Conservation (phyloP, 1,284 basidiomycete genomes). For the Sporisorium exsertum region DNA sequence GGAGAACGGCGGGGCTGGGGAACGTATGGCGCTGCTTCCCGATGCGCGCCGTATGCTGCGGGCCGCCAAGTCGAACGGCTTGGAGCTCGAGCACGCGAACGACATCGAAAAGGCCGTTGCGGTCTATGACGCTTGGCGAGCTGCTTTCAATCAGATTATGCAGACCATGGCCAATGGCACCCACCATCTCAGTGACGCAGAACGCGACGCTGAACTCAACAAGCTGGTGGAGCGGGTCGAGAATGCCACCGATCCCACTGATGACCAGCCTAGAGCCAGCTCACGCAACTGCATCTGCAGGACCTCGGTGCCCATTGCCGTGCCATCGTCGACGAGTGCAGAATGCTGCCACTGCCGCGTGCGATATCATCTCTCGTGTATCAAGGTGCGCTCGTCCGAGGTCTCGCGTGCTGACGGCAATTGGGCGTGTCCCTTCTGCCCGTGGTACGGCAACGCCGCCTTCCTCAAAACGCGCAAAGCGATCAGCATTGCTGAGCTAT, state of each 20-base stretch:
- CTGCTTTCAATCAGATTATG: constrained; percentile 38
- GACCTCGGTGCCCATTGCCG: constrained; percentile 23
- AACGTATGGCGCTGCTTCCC: constrained; percentile 43
- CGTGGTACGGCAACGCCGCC: constrained; percentile 21
- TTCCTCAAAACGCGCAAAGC: constrained; percentile 40
- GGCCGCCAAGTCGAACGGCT: constrained; percentile 36
- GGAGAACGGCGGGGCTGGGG: constrained; percentile 33
- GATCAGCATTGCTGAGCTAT: constrained; percentile 27
- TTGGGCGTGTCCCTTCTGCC: constrained; percentile 63
- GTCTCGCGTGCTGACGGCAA: constrained; percentile 36
- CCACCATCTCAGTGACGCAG: constrained; percentile 31
- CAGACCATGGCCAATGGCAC: constrained; percentile 21
- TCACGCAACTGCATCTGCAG: constrained; percentile 61
- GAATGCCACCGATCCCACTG: constrained; percentile 30
- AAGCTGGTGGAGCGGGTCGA: constrained; percentile 49
- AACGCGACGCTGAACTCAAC: constrained; percentile 38
- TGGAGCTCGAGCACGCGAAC: constrained; percentile 37
- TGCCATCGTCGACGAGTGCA: constrained; percentile 29
- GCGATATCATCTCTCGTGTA: constrained; percentile 57
- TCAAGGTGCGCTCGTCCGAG: constrained; percentile 41
- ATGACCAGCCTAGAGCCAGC: constrained; percentile 35
- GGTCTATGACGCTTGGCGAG: constrained; percentile 55
- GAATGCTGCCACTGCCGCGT: constrained; percentile 53
- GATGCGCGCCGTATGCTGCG: constrained; percentile 53
- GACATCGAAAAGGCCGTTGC: constrained; percentile 46